Evolutionary conservation across 2,329 filamentous ascomycete genomes (phyloP), one percentile per base, ranked within the genome.

Genomic region (Ascosphaera aggregata): DNA sequence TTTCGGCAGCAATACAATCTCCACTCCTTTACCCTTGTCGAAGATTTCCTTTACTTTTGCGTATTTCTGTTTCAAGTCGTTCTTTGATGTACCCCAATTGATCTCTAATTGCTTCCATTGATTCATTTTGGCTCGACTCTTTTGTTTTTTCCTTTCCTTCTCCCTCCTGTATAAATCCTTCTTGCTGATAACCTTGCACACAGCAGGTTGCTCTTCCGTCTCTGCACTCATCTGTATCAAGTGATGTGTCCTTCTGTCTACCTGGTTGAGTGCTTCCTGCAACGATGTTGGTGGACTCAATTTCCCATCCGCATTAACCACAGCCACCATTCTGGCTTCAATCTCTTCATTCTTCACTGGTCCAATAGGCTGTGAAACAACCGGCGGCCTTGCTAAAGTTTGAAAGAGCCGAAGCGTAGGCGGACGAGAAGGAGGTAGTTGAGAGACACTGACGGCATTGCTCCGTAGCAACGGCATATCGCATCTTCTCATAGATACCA

Each of bases 41-140:
- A 94, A 52, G 52, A 93, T 93, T 40, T 60, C 64, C 43, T 58
- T 58, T 49, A 86, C 54, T 58, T 73, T 71, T 49, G 68, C 68
- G 54, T 89, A 53, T 51, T 76, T 70, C 53, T 80, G 75, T n/a
- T 59, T 59, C 39, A 93, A 55, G 60, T 94, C 85, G 51, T 86
- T 69, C 9, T 57, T 51, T 43, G 73, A 74, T 49, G 92, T 91
- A 24, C 76, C 74, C 85, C 85, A 95, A 55, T 82, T 86, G 48
- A 95, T 48, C 59, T 94, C 85, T n/a, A 94, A 56, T 51, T 76
- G 76, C 60, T 94, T 94, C 13, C 47, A 58, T 49, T 43, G 41
- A 51, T 50, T 15, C 51, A 48, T 41, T 54, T 53, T 16, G 53
- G 50, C 20, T 48, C 44, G 3, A 44, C 38, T 40, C 62, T 55